These are phyloP conservation scores for Orbilia brochopaga DNA, from an alignment of 2,329 filamentous ascomycete genomes.

Conservation along the genomic window DNA sequence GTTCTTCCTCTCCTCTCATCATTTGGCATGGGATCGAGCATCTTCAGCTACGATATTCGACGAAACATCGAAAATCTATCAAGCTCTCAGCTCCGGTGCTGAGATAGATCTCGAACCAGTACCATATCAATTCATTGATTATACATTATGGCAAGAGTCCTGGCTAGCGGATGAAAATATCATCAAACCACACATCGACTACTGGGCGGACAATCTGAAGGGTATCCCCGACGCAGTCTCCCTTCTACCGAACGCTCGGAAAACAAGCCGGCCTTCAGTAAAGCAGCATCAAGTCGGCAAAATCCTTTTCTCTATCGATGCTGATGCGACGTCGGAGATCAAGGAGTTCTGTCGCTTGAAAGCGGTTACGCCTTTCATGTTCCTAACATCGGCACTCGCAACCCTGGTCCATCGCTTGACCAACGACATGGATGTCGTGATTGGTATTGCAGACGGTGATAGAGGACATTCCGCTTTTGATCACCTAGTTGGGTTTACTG, in stretches of 20 bases:
- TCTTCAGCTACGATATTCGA: conserved; percentile 25
- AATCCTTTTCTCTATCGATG: conserved; percentile 47
- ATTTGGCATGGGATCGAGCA: conserved; percentile 27
- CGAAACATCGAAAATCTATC: conserved; percentile 29
- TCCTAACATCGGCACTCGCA: conserved; percentile 53
- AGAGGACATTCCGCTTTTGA: conserved; percentile 53
- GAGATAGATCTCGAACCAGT: conserved; percentile 23
- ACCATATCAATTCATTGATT: conserved; percentile 28
- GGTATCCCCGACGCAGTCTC: conserved; percentile 24
- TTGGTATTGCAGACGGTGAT: conserved; percentile 53
- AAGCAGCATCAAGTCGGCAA: conserved; percentile 30
- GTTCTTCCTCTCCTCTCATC: conserved; percentile 29
- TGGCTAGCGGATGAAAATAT: conserved; percentile 16
- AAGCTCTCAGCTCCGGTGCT: conserved; percentile 10
- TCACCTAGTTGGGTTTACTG: conserved; percentile 52
- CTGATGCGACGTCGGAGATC: conserved; percentile 52
- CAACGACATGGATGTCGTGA: conserved; percentile 52
- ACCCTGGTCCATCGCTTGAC: conserved; percentile 53
- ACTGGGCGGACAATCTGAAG: conserved; percentile 24
- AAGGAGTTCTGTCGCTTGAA: conserved; percentile 55
- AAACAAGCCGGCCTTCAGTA: conserved; percentile 18
- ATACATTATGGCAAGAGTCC: conserved; percentile 26
- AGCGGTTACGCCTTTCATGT: conserved; percentile 53
- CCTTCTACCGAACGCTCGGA: conserved; percentile 18
- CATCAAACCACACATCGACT: conserved; percentile 23